A percentile compares a stretch with the other conserved stretches of the same genome.
phyloP scores from a whole-genome alignment of 768 basidiomycete genomes.

The Lactarius hengduanensis region DNA sequence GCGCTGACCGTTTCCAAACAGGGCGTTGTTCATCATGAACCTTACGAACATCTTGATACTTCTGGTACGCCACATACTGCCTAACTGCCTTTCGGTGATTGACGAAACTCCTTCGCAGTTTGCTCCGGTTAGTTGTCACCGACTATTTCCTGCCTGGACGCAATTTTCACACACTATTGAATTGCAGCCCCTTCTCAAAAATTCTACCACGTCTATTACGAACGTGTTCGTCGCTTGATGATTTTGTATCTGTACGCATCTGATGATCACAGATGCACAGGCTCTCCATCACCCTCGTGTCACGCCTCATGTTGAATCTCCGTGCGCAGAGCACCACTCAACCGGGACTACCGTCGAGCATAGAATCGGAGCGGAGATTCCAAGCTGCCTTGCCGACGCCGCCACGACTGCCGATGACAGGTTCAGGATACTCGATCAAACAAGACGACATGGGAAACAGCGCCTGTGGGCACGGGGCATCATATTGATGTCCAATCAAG shows the following conservation, averaged over 20 bases:
- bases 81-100: not conserved
- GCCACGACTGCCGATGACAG: not conserved
- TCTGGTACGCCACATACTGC: slow-evolving; percentile 6
- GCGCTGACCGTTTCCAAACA: not conserved
- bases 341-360: not conserved
- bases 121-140: slow-evolving; percentile 12
- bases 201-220: slow-evolving; percentile 7
- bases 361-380: slow-evolving; percentile 17
- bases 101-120: slow-evolving; percentile 2
- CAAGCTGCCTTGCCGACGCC: not conserved
- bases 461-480: not conserved
- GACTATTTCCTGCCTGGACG: too few relatives aligned
- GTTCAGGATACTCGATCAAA: not conserved
- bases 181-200: slow-evolving; percentile 12
- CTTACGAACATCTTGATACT: slow-evolving; percentile 19
- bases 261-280: not conserved
- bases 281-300: slow-evolving; percentile 18
- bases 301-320: slow-evolving; percentile 24
- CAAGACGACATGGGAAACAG: not conserved
- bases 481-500: not conserved
- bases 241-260: not conserved
- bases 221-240: slow-evolving; percentile 19
- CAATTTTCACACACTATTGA: not conserved
- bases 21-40: slow-evolving; percentile 19
- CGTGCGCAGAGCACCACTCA: slow-evolving; percentile 1